These are phyloP conservation scores for Ceratonia siliqua DNA, from an alignment of 306 rosid genomes.

Conservation along the genomic window DNA sequence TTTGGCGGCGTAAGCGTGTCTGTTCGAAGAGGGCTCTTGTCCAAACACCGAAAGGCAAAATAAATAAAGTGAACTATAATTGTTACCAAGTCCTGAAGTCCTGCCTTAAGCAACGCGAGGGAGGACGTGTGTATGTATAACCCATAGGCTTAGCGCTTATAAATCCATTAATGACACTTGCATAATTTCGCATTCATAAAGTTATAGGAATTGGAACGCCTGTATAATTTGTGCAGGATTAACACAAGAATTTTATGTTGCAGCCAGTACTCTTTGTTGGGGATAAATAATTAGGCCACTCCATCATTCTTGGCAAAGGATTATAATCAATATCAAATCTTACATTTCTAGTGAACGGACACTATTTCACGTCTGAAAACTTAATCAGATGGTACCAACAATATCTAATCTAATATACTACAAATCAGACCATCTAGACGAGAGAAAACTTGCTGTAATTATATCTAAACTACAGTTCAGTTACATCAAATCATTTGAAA, in stretches of 20 bases:
- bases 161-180: not conserved
- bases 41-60: not conserved
- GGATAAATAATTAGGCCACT: not conserved
- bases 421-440: not conserved
- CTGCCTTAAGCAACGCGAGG: not conserved
- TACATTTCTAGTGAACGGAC: not conserved
- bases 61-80: no score
- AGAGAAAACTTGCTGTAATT: not conserved
- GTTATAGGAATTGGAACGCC: no score
- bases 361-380: not conserved
- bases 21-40: no score
- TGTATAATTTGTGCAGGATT: not conserved
- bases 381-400: not conserved
- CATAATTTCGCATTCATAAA: not conserved
- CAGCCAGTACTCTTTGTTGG: not conserved
- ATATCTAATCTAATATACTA: not conserved
- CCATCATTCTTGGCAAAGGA: not conserved
- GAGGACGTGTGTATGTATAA: not conserved
- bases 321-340: not conserved
- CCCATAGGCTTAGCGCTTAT: not conserved
- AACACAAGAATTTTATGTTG: no score
- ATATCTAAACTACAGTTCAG: not conserved
- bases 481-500: conserved; percentile 11
- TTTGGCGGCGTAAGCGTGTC: not conserved
- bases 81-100: no score